phyloP scores from a whole-genome alignment of 2,329 filamentous ascomycete genomes.

The Xylariaceae sp. region DNA sequence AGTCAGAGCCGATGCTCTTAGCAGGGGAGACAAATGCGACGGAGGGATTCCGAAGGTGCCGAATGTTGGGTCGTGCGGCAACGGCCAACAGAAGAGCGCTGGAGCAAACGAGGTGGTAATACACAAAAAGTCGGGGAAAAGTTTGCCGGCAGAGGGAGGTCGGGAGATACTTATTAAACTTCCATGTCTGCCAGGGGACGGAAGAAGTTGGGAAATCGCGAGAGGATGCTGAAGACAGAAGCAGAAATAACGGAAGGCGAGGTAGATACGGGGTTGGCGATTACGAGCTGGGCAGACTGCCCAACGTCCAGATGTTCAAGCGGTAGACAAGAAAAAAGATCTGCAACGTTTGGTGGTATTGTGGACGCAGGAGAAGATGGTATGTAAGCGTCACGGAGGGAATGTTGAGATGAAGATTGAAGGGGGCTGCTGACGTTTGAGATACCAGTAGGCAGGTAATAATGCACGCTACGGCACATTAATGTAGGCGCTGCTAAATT shows the following conservation, averaged over 20 bases:
- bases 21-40: neutral
- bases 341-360: neutral
- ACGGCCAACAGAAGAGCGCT: neutral
- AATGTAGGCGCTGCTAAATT: no score
- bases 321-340: neutral
- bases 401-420: neutral
- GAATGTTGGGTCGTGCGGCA: neutral
- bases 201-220: neutral
- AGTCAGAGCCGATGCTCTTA: neutral
- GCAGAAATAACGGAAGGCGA: neutral
- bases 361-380: neutral
- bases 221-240: neutral
- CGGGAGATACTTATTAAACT: neutral
- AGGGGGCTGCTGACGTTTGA: constrained; percentile 1
- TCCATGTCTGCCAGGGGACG: neutral
- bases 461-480: no score
- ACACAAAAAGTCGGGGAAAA: constrained; percentile 27
- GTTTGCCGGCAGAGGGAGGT: neutral
- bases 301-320: neutral
- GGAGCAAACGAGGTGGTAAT: constrained; percentile 26
- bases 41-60: neutral
- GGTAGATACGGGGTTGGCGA: no score
- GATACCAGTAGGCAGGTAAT: neutral
- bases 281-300: neutral
- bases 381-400: neutral